Conservation (phyloP, 495 filamentous ascomycete species). For the Xylaria cubensis region DNA sequence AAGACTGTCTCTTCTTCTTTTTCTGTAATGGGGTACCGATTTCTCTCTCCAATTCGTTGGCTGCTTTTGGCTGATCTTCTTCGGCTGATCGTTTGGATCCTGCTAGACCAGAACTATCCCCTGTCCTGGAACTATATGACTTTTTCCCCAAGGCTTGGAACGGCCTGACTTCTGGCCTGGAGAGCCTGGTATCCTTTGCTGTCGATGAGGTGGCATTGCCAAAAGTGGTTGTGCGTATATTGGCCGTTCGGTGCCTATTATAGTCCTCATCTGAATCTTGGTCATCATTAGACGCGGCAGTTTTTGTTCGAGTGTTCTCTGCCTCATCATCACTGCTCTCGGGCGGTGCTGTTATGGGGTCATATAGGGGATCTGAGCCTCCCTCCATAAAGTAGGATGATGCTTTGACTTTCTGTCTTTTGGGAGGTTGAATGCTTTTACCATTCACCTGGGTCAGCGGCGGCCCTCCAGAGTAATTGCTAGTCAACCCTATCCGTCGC, state of each 20-base stretch:
- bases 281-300: neutral
- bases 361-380: slow-evolving; percentile 9
- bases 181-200: neutral
- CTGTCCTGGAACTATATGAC: slow-evolving; percentile 14
- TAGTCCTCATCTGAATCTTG: slow-evolving; percentile 33
- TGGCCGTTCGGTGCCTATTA: slow-evolving; percentile 16
- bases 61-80: slow-evolving; percentile 9
- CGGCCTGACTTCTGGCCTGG: slow-evolving; percentile 10
- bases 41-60: slow-evolving; percentile 24
- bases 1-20: slow-evolving; percentile 14
- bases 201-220: slow-evolving; percentile 10
- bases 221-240: slow-evolving; percentile 36
- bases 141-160: neutral
- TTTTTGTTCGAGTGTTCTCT: slow-evolving; percentile 1
- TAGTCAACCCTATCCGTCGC: slow-evolving; percentile 29
- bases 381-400: neutral
- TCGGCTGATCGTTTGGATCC: slow-evolving; percentile 38
- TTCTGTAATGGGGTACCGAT: slow-evolving; percentile 12
- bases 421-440: slow-evolving; percentile 1
- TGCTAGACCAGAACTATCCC: slow-evolving; percentile 31
- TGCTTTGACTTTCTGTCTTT: slow-evolving; percentile 5
- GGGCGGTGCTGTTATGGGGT: slow-evolving; percentile 35
- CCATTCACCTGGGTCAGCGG: slow-evolving; percentile 30
- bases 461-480: slow-evolving; percentile 6
- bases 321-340: slow-evolving; percentile 35